These are phyloP conservation scores for Lathyrus aphaca DNA, from an alignment of 306 rosid genomes.

Conservation along the genomic window DNA sequence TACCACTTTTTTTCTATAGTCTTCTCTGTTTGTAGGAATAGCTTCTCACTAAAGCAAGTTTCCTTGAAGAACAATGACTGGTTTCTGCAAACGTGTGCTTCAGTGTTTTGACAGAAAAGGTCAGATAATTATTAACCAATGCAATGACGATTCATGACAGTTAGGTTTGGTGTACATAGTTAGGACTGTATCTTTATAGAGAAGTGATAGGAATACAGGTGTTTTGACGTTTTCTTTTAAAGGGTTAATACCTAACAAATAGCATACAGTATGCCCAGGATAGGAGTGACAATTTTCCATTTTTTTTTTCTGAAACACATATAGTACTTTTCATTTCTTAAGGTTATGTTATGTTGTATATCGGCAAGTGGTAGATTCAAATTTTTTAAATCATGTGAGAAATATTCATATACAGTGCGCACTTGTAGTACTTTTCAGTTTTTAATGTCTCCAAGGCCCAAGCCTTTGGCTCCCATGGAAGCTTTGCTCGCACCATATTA, in stretches of 20 bases:
- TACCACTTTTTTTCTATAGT: slow-evolving; percentile 88
- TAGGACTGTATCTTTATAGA: slow-evolving; percentile 38
- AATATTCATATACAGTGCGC: background rate
- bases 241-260: slow-evolving; percentile 2
- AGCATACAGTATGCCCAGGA: slow-evolving; percentile 20
- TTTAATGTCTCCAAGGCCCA: background rate
- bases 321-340: background rate
- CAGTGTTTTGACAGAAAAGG: slow-evolving; percentile 42
- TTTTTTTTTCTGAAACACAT: slow-evolving; percentile 23
- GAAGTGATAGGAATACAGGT: slow-evolving; percentile 31
- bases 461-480: background rate
- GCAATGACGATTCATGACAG: slow-evolving; percentile 22
- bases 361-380: background rate
- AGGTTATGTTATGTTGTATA: slow-evolving; percentile 6
- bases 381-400: background rate
- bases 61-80: slow-evolving; percentile 19
- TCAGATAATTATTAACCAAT: slow-evolving; percentile 39
- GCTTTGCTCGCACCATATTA: background rate
- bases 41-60: slow-evolving; percentile 22
- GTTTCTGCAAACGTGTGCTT: slow-evolving; percentile 31
- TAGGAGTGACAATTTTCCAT: slow-evolving; percentile 27
- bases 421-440: background rate
- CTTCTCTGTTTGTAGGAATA: slow-evolving; percentile 79
- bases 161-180: slow-evolving; percentile 32
- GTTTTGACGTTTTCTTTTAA: slow-evolving; percentile 17